Evolutionary conservation across 2,329 filamentous ascomycete genomes (phyloP).

Genomic region (Amesomyces nigricolor): DNA sequence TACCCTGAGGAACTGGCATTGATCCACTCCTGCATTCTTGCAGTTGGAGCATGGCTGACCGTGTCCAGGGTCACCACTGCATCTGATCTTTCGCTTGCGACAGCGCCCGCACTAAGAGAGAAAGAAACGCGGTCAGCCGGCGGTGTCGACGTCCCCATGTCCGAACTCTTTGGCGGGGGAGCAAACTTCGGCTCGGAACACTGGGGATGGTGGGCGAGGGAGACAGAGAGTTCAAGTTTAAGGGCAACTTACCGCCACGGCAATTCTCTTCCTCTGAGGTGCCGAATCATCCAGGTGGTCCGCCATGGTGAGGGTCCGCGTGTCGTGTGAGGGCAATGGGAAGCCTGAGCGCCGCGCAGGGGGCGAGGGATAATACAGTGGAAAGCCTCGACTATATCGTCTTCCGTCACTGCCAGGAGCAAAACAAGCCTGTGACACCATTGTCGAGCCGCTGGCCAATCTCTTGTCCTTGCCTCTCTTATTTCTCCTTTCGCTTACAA

Average conservation of each 20-base stretch:
- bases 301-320: conserved; percentile 34
- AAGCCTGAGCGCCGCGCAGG: conserved; percentile 33
- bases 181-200: background rate
- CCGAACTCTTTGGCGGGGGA: no score
- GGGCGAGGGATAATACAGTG: conserved; percentile 34
- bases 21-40: conserved; percentile 62
- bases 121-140: conserved; percentile 5
- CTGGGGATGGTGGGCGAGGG: background rate
- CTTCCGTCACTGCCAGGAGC: conserved; percentile 31
- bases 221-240: no score
- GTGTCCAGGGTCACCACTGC: conserved; percentile 75
- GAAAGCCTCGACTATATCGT: conserved; percentile 39
- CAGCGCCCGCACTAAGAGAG: conserved; percentile 71
- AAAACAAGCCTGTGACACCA: conserved; percentile 41
- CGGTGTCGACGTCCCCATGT: background rate
- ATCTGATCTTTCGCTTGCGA: conserved; percentile 89
- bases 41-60: conserved; percentile 80
- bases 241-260: conserved; percentile 48
- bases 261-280: conserved; percentile 51
- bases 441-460: conserved; percentile 29
- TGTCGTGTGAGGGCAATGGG: conserved; percentile 34
- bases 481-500: background rate
- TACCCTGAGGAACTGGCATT: conserved; percentile 79
- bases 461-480: background rate
- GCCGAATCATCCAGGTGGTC: conserved; percentile 38